phyloP scores from a whole-genome alignment of 257 asterid species.

The Schizonepeta tenuifolia region DNA sequence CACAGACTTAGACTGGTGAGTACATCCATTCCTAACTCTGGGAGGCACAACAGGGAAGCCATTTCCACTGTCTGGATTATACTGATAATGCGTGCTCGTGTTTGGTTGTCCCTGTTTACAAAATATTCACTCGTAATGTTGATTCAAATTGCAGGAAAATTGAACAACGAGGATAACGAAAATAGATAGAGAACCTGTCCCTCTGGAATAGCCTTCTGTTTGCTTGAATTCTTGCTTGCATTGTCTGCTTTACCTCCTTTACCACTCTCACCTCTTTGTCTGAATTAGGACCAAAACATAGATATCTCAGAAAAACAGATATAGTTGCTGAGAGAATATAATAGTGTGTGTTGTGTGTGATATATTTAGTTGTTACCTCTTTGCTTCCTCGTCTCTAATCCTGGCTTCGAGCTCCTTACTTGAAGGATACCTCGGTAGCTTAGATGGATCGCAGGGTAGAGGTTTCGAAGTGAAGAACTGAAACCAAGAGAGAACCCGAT shows the following conservation, averaged over 20 bases:
- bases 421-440: constrained; percentile 80
- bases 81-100: constrained; percentile 52
- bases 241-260: constrained; percentile 43
- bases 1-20: constrained; percentile 63
- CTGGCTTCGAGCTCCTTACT: constrained; percentile 79
- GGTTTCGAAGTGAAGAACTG: constrained; percentile 85
- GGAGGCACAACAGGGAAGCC: constrained; percentile 71
- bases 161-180: neutral
- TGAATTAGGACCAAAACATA: constrained; percentile 21
- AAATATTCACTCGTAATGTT: constrained; percentile 8
- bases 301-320: neutral
- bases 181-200: constrained; percentile 40
- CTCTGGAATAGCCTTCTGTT: constrained; percentile 33
- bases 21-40: constrained; percentile 47
- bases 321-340: neutral
- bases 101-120: constrained; percentile 47
- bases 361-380: constrained; percentile 46
- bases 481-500: constrained; percentile 6
- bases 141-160: neutral
- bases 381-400: constrained; percentile 71
- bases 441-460: constrained; percentile 84
- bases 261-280: constrained; percentile 47
- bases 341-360: neutral
- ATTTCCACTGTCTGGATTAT: constrained; percentile 56
- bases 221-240: constrained; percentile 31